Base-by-base conservation (phyloP, 805 yeast genomes). In the Lipomyces sp. region DNA sequence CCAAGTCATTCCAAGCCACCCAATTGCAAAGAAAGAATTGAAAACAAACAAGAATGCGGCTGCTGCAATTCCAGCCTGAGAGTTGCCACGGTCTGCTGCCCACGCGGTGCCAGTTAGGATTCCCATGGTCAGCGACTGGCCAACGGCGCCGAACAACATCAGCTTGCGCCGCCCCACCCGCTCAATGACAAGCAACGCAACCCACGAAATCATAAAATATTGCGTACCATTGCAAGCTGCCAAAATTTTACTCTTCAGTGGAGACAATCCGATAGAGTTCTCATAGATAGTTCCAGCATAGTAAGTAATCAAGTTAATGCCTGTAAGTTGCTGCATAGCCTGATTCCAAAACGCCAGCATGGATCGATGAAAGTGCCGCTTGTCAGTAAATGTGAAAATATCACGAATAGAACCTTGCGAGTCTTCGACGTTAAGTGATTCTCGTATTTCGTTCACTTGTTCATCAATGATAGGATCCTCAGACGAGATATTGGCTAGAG, bases 211-310 rank as follows among this genome's bases (percentile, higher is more conserved):
- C 22, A 63, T 21, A 44, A 59, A 51, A 32, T 65, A 78, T 49
- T 71, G 75, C 2, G 74, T 71, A 50, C 79, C 72, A n/a, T 65
- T 62, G 29, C 68, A 65, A 19, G 74, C 79, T 21, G 79, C 78
- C 39, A 77, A 63, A 6, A 72, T 63, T 45, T 73, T 68, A 4
- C 80, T 66, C 23, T 65, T 62, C 28, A 72, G 60, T 1, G 77
- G 66, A 8, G 70, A 45, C 70, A 78, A 70, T 18, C 76, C 75
- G 53, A 77, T 70, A 51, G 74, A 74, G 29, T 70, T 65, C 51
- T 73, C 74, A 57, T 76, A 79, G 42, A 79, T 77, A 61, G 77
- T 70, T 3, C 82, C 81, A 0, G 83, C 82, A 57, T 79, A 80
- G 61, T 78, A 80, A 0, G 79, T 73, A 36, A 80, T 76, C 47